Evolutionary conservation across 768 basidiomycete species (phyloP).

Genomic region (Fomitopsis pulvina): DNA sequence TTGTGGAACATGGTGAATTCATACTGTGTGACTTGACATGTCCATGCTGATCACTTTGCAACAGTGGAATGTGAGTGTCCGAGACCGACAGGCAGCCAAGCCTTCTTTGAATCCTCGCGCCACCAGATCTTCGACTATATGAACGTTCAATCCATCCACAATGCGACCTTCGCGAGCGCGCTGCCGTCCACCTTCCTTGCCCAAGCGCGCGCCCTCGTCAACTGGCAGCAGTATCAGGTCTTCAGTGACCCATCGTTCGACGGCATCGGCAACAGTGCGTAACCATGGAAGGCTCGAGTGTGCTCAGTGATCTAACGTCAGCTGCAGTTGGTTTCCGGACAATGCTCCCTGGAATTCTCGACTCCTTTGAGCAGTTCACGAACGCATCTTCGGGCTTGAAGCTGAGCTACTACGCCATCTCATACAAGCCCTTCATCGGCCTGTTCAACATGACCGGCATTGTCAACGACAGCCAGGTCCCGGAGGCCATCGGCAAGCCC

Average conservation of each 20-base stretch:
- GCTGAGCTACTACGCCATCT: constrained; percentile 50
- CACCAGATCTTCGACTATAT: constrained; percentile 62
- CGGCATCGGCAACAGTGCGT: constrained; percentile 42
- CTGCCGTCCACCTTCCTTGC: constrained; percentile 45
- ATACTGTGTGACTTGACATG: not conserved
- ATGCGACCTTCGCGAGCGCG: constrained; percentile 39
- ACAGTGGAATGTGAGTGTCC: constrained; percentile 40
- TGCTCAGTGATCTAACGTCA: not conserved
- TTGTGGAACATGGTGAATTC: constrained; percentile 53
- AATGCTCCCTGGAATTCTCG: constrained; percentile 53
- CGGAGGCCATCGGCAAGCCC: constrained; percentile 52
- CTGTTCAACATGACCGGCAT: constrained; percentile 73
- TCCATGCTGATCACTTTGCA: constrained; percentile 8
- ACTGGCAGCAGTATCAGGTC: constrained; percentile 68
- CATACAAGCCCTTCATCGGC: constrained; percentile 75
- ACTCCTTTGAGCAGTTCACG: constrained; percentile 44
- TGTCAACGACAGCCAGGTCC: constrained; percentile 39
- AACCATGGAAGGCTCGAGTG: not conserved
- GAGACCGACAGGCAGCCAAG: not conserved
- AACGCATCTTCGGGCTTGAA: constrained; percentile 47
- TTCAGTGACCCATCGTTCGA: constrained; percentile 45
- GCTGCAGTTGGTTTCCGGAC: constrained; percentile 58
- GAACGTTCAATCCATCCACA: constrained; percentile 67
- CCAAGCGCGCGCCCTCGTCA: constrained; percentile 55
- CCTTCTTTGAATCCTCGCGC: not conserved